Evolutionary conservation across 495 filamentous ascomycete species (phyloP).

Genomic region (Echria macrotheca): DNA sequence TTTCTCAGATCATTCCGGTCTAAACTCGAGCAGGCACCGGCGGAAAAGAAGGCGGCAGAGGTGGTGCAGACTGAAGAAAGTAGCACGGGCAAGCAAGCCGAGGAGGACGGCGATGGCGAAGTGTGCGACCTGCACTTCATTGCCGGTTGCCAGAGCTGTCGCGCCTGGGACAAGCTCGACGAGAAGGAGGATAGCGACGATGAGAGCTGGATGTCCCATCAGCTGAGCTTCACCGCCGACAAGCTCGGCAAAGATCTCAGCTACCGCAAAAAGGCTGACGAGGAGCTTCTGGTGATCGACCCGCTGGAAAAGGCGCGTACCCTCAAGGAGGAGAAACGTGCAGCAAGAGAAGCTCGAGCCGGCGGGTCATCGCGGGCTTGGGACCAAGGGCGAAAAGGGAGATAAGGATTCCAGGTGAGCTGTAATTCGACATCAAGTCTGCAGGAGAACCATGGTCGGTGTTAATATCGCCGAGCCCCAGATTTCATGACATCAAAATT

Average conservation of each 20-base stretch:
- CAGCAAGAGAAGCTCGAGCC: slow-evolving; percentile 43
- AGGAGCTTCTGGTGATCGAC: slow-evolving; percentile 92
- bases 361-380: slow-evolving; percentile 50
- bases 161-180: slow-evolving; percentile 62
- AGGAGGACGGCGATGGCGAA: slow-evolving; percentile 30
- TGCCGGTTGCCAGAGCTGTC: slow-evolving; percentile 84
- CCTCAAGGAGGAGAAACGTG: slow-evolving; percentile 56
- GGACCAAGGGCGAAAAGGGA: slow-evolving; percentile 41
- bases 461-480: no score
- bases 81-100: slow-evolving; percentile 24
- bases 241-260: slow-evolving; percentile 84
- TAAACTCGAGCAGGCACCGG: slow-evolving; percentile 62
- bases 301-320: slow-evolving; percentile 79
- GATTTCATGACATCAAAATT: no score
- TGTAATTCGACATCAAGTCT: no score
- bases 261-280: slow-evolving; percentile 81
- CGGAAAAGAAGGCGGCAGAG: slow-evolving; percentile 36
- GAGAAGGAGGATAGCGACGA: slow-evolving; percentile 59
- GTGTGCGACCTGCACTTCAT: slow-evolving; percentile 92
- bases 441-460: no score
- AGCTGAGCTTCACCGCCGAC: slow-evolving; percentile 81
- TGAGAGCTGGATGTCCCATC: slow-evolving; percentile 62
- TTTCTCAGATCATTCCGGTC: slow-evolving; percentile 71
- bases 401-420: background rate
- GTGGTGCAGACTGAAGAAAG: slow-evolving; percentile 17